Percentiles rank a stretch among this genome's conserved stretches.
These are phyloP conservation scores for Fusarium pseudocircinatum DNA, from an alignment of 2,329 filamentous ascomycete species.

Conservation along the genomic window DNA sequence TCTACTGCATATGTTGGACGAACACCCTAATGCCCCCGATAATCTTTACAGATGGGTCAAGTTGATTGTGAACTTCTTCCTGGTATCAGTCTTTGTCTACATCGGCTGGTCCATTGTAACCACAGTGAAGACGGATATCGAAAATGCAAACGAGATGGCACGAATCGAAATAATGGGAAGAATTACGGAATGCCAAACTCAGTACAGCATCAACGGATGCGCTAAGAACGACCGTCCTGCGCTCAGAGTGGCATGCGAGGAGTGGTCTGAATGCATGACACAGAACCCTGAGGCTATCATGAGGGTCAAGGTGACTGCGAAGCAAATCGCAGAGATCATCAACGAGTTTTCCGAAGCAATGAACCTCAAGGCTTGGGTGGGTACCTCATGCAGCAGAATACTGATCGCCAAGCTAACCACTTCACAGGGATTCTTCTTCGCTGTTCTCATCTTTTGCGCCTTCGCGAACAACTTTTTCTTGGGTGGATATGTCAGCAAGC, in stretches of 20 bases:
- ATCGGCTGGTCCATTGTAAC: slow-evolving; percentile 74
- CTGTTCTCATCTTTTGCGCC: slow-evolving; percentile 58
- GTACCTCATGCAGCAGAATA: slow-evolving; percentile 32
- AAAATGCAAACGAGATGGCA: slow-evolving; percentile 74
- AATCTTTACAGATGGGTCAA: slow-evolving; percentile 69
- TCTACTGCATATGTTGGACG: slow-evolving; percentile 62
- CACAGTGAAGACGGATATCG: slow-evolving; percentile 79
- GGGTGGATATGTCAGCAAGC: slow-evolving; percentile 47
- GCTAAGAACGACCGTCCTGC: slow-evolving; percentile 73
- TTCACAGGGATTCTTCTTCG: slow-evolving; percentile 60
- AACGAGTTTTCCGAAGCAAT: slow-evolving; percentile 94
- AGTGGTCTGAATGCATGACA: slow-evolving; percentile 90
- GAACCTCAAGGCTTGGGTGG: slow-evolving; percentile 77
- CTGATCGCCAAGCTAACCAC: slow-evolving; percentile 14
- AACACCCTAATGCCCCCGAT: slow-evolving; percentile 67
- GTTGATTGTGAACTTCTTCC: slow-evolving; percentile 70
- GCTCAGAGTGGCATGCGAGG: slow-evolving; percentile 75
- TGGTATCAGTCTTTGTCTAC: slow-evolving; percentile 67
- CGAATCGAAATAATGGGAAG: slow-evolving; percentile 75
- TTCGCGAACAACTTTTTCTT: slow-evolving; percentile 62
- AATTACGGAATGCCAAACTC: slow-evolving; percentile 76
- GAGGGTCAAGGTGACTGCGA: slow-evolving; percentile 81
- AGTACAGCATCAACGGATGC: slow-evolving; percentile 83
- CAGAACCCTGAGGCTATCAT: slow-evolving; percentile 82
- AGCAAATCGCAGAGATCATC: slow-evolving; percentile 90